A percentile compares a stretch with the other conserved stretches of the same genome.
Evolutionary conservation across 2,329 filamentous ascomycete species (phyloP).

Genomic region (Didymella segeticola): DNA sequence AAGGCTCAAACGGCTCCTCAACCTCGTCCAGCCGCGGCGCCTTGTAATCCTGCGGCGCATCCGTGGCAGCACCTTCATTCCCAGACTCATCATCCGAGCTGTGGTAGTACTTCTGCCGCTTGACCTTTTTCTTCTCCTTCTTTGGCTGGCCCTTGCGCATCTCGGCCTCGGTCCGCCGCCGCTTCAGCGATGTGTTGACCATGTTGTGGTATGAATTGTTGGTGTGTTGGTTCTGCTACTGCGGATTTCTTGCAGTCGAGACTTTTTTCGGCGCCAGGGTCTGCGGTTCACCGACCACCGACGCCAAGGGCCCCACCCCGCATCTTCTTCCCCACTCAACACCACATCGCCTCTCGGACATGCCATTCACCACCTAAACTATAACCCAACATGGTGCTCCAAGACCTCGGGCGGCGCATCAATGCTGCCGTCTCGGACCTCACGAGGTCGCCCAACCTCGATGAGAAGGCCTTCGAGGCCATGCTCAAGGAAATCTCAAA

Average conservation of each 20-base stretch:
- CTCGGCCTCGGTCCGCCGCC: constrained; percentile 67
- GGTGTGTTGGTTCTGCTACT: not conserved
- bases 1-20: constrained; percentile 45
- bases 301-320: constrained; percentile 36
- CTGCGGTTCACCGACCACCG: constrained; percentile 39
- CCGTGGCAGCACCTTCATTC: constrained; percentile 49
- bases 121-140: constrained; percentile 64
- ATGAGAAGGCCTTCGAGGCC: constrained; percentile 97
- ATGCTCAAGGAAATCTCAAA: constrained; percentile 99
- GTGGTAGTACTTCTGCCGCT: constrained; percentile 69
- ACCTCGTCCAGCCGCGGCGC: constrained; percentile 56
- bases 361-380: not conserved
- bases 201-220: constrained; percentile 29
- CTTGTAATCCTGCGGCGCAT: constrained; percentile 53
- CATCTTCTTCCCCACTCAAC: constrained; percentile 24
- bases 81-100: constrained; percentile 69
- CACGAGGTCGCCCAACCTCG: constrained; percentile 88
- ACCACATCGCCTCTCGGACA: not conserved
- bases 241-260: constrained; percentile 9
- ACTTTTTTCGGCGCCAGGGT: constrained; percentile 29
- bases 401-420: constrained; percentile 98
- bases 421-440: constrained; percentile 95
- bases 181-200: constrained; percentile 55
- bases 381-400: constrained; percentile 81
- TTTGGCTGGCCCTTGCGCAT: constrained; percentile 61